Evolutionary conservation across 2,329 filamentous ascomycete species (phyloP).

Genomic region (Furcasterigmium sp.): DNA sequence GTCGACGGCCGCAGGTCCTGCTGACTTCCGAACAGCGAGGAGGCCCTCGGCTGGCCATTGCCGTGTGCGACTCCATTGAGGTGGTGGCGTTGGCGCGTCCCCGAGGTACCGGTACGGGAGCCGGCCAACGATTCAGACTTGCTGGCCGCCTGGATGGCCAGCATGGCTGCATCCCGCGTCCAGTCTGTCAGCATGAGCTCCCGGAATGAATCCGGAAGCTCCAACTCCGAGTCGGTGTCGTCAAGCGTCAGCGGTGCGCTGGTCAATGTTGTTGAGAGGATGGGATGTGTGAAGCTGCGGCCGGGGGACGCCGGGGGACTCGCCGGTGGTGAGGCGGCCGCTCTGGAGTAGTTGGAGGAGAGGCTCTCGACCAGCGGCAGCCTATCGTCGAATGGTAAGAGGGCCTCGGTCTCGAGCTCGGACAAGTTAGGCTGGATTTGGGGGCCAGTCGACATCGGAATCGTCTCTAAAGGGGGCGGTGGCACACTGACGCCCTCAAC

Average conservation of each 20-base stretch:
- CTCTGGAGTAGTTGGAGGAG: conserved; percentile 63
- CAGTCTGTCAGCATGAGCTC: conserved; percentile 77
- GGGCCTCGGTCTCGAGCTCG: conserved; percentile 54
- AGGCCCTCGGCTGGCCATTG: conserved; percentile 28
- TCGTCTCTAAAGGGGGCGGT: conserved; percentile 55
- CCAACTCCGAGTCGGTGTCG: conserved; percentile 26
- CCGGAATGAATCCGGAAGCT: conserved; percentile 61
- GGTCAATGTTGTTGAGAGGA: conserved; percentile 32
- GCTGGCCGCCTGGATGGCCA: conserved; percentile 61
- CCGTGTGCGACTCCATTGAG: conserved; percentile 42
- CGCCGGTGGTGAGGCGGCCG: conserved; percentile 55
- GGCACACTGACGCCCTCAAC: conserved; percentile 69
- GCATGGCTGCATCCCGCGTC: conserved; percentile 70
- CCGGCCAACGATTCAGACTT: conserved; percentile 72
- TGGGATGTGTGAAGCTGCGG: conserved; percentile 57
- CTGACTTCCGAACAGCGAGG: conserved; percentile 47
- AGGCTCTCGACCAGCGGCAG: conserved; percentile 69
- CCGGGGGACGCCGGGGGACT: conserved; percentile 68
- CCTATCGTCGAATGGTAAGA: conserved; percentile 73
- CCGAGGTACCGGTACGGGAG: conserved; percentile 61
- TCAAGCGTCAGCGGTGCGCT: neutral
- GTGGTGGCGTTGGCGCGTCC: conserved; percentile 51
- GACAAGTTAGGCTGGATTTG: conserved; percentile 37
- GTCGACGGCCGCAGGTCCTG: conserved; percentile 46
- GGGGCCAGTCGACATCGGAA: conserved; percentile 32